Evolutionary conservation across 2,329 filamentous ascomycete genomes (phyloP).

Genomic region (Triangularia setosa): DNA sequence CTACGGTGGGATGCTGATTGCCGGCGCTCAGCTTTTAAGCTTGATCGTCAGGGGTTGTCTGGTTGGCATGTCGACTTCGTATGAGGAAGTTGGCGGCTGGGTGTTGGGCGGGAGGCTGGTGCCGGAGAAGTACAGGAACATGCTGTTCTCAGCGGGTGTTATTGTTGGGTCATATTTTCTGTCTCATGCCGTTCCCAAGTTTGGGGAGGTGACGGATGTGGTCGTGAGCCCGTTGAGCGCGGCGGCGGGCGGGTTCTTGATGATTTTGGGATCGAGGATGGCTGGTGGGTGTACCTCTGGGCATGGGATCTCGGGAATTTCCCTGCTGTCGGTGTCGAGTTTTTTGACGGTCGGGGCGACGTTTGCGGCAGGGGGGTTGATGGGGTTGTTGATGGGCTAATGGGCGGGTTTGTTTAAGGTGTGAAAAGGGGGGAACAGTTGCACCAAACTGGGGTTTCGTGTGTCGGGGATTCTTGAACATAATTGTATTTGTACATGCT

Average conservation of each 20-base stretch:
- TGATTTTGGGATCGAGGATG: constrained; percentile 58
- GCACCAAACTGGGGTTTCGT: too few species aligned
- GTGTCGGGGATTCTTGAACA: background rate
- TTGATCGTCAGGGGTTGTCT: constrained; percentile 49
- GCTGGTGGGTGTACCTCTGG: constrained; percentile 66
- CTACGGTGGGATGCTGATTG: constrained; percentile 56
- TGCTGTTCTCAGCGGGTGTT: constrained; percentile 52
- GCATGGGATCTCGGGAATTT: constrained; percentile 65
- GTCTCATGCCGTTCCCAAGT: constrained; percentile 31
- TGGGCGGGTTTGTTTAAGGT: too few species aligned
- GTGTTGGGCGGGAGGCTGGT: constrained; percentile 37
- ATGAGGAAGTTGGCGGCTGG: constrained; percentile 56
- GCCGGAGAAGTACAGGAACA: constrained; percentile 36
- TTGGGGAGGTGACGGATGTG: constrained; percentile 27
- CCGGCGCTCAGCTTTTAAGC: constrained; percentile 54
- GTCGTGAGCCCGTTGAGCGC: constrained; percentile 38
- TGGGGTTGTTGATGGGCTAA: constrained; percentile 16
- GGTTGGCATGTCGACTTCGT: constrained; percentile 58
- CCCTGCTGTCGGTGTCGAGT: constrained; percentile 58
- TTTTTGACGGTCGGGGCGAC: constrained; percentile 56
- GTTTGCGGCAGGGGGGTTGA: constrained; percentile 37
- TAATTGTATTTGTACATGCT: background rate
- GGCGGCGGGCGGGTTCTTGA: constrained; percentile 50
- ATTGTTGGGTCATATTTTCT: constrained; percentile 43
- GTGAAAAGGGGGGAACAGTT: too few species aligned